Conservation (phyloP, 1,139 yeast species). For the Magnusiomyces fungicola region DNA sequence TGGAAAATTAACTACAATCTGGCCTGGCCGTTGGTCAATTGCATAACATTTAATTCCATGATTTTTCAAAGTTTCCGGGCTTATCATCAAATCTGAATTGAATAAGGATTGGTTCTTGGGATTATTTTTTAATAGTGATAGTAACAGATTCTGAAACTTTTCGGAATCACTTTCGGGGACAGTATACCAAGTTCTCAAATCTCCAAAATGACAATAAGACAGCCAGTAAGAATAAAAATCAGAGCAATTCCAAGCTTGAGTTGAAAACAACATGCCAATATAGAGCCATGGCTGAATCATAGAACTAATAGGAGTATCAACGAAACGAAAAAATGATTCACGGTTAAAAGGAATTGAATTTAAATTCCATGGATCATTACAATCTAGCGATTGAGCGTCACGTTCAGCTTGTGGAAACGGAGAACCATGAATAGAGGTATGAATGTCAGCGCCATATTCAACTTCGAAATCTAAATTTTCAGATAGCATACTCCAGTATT, state of each 20-base stretch:
- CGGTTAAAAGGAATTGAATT: conserved; percentile 53
- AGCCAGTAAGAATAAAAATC: conserved; percentile 61
- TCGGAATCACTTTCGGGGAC: conserved; percentile 61
- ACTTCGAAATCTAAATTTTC: conserved; percentile 38
- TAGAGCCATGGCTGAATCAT: conserved; percentile 40
- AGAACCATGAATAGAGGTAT: conserved; percentile 41
- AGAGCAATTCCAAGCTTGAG: conserved; percentile 62
- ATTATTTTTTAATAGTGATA: too few relatives aligned
- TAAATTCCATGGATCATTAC: conserved; percentile 57
- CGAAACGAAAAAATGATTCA: conserved; percentile 41
- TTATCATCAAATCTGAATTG: conserved; percentile 66
- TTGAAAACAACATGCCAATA: conserved; percentile 59
- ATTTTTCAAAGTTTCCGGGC: conserved; percentile 50
- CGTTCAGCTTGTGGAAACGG: conserved; percentile 41
- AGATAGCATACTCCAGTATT: conserved; percentile 35
- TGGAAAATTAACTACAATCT: conserved; percentile 71
- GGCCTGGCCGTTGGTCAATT: conserved; percentile 74
- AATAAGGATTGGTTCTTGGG: conserved; percentile 47
- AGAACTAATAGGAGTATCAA: conserved; percentile 37
- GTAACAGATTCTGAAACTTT: too few relatives aligned
- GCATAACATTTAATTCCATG: conserved; percentile 53
- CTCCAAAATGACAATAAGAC: conserved; percentile 62
- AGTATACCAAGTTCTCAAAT: conserved; percentile 63
- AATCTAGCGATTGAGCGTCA: conserved; percentile 20
- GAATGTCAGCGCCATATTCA: conserved; percentile 42